Conservation (phyloP, 2,329 filamentous ascomycete species). For the Exserohilum rostratum region DNA sequence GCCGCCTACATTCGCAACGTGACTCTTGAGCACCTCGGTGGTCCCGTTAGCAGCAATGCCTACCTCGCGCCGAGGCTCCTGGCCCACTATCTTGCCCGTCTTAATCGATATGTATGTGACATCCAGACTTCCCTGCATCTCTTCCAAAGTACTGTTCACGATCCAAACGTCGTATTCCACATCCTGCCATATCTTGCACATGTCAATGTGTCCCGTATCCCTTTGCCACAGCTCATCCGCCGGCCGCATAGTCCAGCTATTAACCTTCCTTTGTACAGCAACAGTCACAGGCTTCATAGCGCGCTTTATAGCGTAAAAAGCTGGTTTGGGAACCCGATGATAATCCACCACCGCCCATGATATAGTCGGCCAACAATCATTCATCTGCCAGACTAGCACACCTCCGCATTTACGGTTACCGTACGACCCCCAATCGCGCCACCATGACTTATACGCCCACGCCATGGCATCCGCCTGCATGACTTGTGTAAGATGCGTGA, state of each 20-base stretch:
- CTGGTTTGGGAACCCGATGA: slow-evolving; percentile 75
- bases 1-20: not conserved
- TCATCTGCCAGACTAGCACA: slow-evolving; percentile 81
- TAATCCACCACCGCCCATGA: slow-evolving; percentile 81
- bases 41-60: slow-evolving; percentile 60
- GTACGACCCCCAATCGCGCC: slow-evolving; percentile 74
- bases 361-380: slow-evolving; percentile 85
- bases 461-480: slow-evolving; percentile 66
- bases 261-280: slow-evolving; percentile 63
- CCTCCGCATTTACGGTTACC: slow-evolving; percentile 70
- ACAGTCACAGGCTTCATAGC: slow-evolving; percentile 57
- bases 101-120: slow-evolving; percentile 61
- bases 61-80: slow-evolving; percentile 53
- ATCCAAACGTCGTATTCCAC: slow-evolving; percentile 61
- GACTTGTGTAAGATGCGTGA: slow-evolving; percentile 61
- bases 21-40: slow-evolving; percentile 56
- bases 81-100: slow-evolving; percentile 58
- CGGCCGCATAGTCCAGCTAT: slow-evolving; percentile 53
- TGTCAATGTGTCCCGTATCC: slow-evolving; percentile 37
- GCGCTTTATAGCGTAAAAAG: slow-evolving; percentile 73
- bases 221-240: slow-evolving; percentile 42
- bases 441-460: slow-evolving; percentile 69
- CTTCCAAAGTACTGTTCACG: slow-evolving; percentile 54
- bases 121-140: slow-evolving; percentile 54
- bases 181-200: slow-evolving; percentile 24